Base-by-base conservation (phyloP, 805 yeast species). In the Nakazawaea wyomingensis region DNA sequence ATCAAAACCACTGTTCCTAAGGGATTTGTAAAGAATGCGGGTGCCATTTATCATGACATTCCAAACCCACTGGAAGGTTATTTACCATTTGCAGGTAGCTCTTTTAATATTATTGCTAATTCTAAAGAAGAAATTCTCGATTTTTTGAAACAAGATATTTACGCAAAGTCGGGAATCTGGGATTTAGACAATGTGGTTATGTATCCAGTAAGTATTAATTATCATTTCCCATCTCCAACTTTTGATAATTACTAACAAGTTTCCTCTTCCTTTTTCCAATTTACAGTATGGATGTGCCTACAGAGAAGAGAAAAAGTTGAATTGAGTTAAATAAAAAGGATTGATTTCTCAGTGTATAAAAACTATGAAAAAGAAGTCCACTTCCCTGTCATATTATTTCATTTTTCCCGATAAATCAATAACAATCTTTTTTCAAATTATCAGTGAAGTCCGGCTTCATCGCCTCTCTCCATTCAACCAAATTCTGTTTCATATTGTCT, bases 91-190 rank as follows among this genome's bases (percentile, higher is more conserved):
- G 85, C 82, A 5, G 95, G 95, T 5, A 80, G 88, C 33, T 67
- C 78, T 19, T 69, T 77, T 54, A 83, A 78, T 47, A 51, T 85
- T 39, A 65, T 69, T 46, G 91, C 91, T 28, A 79, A 78, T 41
- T 66, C 79, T 38, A 77, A 70, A 54, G 82, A 82, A 48, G 83
- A 83, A 49, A 80, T 82, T 9, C 48, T 82, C 35, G 85, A 79
- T 33, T 64, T 82, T 44, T 70, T 86, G 59, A 74, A 79, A 54
- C 53, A 65, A 38, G 95, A 86, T 56, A 59, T 78, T 28, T 86
- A 80, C 59, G 74, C 74, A 51, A 69, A 68, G 51, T 68, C 69
- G 28, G 90, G 88, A 2, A 72, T 86, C 47, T 86, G 95, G 95
- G 95, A 86, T 57, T 56, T 84, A 47, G 76, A 76, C 30, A 72